These are phyloP conservation scores for Corinectria fuckeliana DNA, from an alignment of 2,329 filamentous ascomycete species.

Conservation along the genomic window DNA sequence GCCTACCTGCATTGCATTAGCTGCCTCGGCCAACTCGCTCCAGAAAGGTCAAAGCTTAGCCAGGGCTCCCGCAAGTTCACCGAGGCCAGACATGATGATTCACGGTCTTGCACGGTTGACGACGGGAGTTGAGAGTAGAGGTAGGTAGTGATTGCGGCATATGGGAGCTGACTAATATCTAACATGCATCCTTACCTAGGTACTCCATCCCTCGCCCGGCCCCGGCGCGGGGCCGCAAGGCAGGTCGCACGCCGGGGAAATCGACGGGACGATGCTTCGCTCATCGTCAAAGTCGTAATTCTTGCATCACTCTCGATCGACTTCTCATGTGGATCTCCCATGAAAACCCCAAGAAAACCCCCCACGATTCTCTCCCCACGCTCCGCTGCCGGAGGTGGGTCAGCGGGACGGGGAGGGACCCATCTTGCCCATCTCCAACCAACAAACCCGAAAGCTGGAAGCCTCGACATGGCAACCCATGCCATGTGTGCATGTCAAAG, in stretches of 20 bases:
- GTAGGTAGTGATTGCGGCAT: too few relatives aligned
- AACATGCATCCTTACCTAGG: too few relatives aligned
- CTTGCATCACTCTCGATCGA: constrained; percentile 17
- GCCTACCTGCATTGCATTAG: constrained; percentile 17
- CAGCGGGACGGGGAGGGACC: background rate
- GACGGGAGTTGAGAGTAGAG: too few relatives aligned
- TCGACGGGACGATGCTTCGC: constrained; percentile 20
- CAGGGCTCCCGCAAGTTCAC: background rate
- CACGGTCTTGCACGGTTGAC: too few relatives aligned
- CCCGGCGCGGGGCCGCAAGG: too few relatives aligned
- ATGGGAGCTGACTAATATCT: background rate
- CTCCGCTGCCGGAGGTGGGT: constrained; percentile 29
- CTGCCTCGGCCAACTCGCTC: background rate
- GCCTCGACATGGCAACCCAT: background rate
- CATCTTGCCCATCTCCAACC: too few relatives aligned
- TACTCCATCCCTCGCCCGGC: background rate
- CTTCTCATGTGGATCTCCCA: constrained; percentile 25
- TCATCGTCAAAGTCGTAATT: constrained; percentile 18
- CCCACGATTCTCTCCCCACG: constrained; percentile 33
- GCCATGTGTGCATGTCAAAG: too few relatives aligned
- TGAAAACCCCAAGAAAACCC: constrained; percentile 10
- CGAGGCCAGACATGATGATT: background rate
- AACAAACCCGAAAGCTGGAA: constrained; percentile 13
- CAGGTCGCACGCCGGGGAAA: background rate
- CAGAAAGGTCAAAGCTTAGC: background rate